phyloP scores from a whole-genome alignment of 768 basidiomycete species.

The Lactarius hatsudake region DNA sequence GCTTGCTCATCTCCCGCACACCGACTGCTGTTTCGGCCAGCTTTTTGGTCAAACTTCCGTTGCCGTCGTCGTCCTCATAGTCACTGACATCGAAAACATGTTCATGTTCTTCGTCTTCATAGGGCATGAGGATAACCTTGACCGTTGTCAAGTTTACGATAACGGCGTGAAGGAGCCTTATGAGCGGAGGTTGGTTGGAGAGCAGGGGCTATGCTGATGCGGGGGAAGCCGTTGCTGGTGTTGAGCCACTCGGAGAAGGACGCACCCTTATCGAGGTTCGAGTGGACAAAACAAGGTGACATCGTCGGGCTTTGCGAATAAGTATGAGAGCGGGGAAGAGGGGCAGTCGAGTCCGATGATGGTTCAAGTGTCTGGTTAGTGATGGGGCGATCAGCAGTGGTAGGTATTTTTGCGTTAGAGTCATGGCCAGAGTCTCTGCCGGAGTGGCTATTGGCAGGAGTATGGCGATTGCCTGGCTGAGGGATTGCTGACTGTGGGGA shows the following conservation, averaged over 20 bases:
- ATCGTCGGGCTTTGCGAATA: constrained; percentile 39
- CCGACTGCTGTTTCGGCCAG: constrained; percentile 96
- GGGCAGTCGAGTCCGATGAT: not conserved
- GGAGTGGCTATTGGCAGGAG: not conserved
- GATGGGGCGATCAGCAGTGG: not conserved
- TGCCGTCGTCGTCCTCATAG: constrained; percentile 68
- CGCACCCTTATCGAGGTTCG: constrained; percentile 79
- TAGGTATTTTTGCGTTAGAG: not conserved
- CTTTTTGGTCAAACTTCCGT: constrained; percentile 82
- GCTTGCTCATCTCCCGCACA: constrained; percentile 98
- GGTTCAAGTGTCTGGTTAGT: constrained; percentile 13
- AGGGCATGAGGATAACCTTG: constrained; percentile 27
- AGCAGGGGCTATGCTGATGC: constrained; percentile 52
- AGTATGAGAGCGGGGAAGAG: constrained; percentile 25
- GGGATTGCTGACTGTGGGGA: not conserved
- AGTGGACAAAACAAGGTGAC: constrained; percentile 93
- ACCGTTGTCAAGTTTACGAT: constrained; percentile 28
- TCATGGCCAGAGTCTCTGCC: not conserved
- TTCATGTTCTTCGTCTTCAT: constrained; percentile 27
- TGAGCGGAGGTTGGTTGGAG: constrained; percentile 35
- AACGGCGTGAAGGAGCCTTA: constrained; percentile 29
- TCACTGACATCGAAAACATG: constrained; percentile 34
- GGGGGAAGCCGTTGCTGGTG: constrained; percentile 29
- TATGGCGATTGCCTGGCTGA: not conserved
- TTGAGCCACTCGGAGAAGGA: constrained; percentile 73